phyloP scores from a whole-genome alignment of 345 rosid genomes.

The Populus alba region DNA sequence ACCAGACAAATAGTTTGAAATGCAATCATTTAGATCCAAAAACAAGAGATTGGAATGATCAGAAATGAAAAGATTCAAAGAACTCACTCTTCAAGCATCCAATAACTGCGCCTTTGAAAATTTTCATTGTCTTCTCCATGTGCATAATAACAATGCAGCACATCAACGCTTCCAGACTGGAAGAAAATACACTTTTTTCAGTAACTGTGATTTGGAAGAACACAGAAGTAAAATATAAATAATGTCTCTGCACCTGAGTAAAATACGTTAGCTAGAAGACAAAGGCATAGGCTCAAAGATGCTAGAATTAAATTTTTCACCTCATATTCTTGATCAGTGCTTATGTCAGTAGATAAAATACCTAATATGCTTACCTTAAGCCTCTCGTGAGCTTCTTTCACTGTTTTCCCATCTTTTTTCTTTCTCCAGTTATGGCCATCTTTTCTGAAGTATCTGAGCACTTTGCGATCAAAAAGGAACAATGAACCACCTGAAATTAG shows the following conservation, averaged over 20 bases:
- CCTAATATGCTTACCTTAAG: conserved; percentile 57
- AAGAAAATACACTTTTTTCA: conserved; percentile 9
- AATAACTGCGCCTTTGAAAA: conserved; percentile 93
- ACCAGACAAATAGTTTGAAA: background rate
- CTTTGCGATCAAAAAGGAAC: conserved; percentile 84
- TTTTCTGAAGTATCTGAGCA: conserved; percentile 86
- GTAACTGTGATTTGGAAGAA: background rate
- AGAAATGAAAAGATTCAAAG: conserved; percentile 12
- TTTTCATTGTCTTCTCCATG: conserved; percentile 85
- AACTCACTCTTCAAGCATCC: conserved; percentile 99
- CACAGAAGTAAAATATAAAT: background rate
- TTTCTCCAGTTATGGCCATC: conserved; percentile 97
- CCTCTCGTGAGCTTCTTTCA: conserved; percentile 94
- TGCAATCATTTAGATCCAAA: background rate
- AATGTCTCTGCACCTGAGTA: background rate
- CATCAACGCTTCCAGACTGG: conserved; percentile 90
- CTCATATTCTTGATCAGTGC: background rate
- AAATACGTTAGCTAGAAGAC: background rate
- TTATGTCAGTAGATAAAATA: background rate
- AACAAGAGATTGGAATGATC: background rate
- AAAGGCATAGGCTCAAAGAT: background rate
- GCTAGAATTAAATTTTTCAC: background rate
- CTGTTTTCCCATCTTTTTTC: conserved; percentile 89
- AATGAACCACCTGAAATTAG: conserved; percentile 75
- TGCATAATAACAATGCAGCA: conserved; percentile 94